These are phyloP conservation scores for Rhodosporidiobolus odoratus DNA, from an alignment of 768 basidiomycete genomes.

Conservation along the genomic window DNA sequence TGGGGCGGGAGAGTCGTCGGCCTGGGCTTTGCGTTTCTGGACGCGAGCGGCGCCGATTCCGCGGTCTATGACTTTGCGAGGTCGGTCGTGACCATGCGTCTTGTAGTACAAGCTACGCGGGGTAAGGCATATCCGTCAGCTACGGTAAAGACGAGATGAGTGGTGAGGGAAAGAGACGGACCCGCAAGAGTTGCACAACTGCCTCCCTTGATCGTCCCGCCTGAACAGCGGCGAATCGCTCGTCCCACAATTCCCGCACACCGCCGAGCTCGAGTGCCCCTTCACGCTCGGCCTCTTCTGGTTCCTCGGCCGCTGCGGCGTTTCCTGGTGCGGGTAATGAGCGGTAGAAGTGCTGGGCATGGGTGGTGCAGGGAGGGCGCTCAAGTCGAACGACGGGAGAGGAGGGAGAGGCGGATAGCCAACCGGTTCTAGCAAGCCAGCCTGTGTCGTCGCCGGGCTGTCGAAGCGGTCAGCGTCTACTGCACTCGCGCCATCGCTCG, in stretches of 20 bases:
- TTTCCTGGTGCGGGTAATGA: neutral
- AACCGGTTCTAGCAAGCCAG: neutral
- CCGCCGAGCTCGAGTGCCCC: conserved; percentile 1
- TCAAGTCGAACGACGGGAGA: conserved; percentile 3
- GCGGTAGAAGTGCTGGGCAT: no score
- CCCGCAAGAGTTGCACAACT: conserved; percentile 33
- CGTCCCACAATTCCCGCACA: conserved; percentile 30
- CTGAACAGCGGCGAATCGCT: conserved; percentile 28
- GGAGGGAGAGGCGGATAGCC: neutral
- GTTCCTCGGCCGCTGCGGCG: conserved; percentile 3
- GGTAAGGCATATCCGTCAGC: neutral
- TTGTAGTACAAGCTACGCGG: conserved; percentile 28
- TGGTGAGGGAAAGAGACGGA: neutral
- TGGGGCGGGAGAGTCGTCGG: neutral
- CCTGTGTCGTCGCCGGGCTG: neutral
- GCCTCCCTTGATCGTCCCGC: conserved; percentile 17
- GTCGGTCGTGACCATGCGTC: conserved; percentile 33
- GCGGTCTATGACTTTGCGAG: conserved; percentile 24
- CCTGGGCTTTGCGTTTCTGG: conserved; percentile 24
- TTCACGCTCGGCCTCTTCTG: conserved; percentile 8
- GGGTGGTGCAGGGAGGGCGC: no score
- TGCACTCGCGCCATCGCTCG: conserved; percentile 8
- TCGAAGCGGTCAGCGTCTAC: neutral
- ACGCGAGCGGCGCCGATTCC: conserved; percentile 31
- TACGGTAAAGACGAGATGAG: neutral